Evolutionary conservation across 495 filamentous ascomycete genomes (phyloP), one percentile per base, ranked within the genome.

Genomic region (Penicillium angulare): DNA sequence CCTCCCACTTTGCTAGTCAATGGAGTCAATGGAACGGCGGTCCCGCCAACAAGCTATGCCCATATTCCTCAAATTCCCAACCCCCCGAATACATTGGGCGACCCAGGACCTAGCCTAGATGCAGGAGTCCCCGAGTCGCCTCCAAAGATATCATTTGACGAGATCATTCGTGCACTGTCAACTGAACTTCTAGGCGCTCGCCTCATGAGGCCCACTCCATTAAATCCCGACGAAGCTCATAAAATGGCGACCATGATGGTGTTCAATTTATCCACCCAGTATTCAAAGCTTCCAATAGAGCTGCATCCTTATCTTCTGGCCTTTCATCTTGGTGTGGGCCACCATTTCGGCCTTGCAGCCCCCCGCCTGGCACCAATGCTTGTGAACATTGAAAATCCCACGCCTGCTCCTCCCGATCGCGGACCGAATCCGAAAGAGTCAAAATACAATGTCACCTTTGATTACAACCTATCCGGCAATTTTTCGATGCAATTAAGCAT

Each of bases 1-100:
- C 89, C 89, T 7, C 86, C 86, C 0, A 78, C 81, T 8, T 66
- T 90, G 0, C 74, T 87, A 49, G 72, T 91, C 1, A 91, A 90
- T 53, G 88, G 86, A 2, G 78, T 81, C 17, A 72, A 68, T 36
- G 62, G 56, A 7, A 47, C 56, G 9, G 42, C 53, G 9, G 33
- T 57, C 9, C 8, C 53, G 0, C 47, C 44, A 16, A 46, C 20
- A 10, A 0, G 10, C 9, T 18, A 36, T 20, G 16, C 34, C 16
- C 10, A 41, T 6, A 16, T 17, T 12, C 12, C 38, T n/a, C 42
- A 36, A 6, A 21, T 32, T 12, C 15, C 16, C 12, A 13, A 52
- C 40, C 32, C 44, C 43, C 16, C 43, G 5, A 41, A 52, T 29
- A 42, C 36, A 12, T 45, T 58, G 38, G 22, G 40, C 7, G 35